Conservation (phyloP, 2,329 filamentous ascomycete species). For the Fusarium napiforme region DNA sequence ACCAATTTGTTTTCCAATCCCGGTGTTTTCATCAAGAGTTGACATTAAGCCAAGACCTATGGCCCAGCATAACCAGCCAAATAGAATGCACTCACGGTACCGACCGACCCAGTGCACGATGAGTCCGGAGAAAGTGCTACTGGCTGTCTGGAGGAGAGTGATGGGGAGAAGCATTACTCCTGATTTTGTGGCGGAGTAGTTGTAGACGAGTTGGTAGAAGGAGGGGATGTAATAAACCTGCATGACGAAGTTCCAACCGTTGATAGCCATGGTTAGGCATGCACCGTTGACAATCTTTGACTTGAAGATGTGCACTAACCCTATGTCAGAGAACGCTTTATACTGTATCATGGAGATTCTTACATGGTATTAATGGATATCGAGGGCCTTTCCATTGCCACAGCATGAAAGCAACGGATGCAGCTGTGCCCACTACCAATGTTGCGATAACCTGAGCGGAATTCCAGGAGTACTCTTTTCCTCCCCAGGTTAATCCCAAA, state of each 20-base stretch:
- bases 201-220: slow-evolving; percentile 59
- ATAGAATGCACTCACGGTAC: slow-evolving; percentile 64
- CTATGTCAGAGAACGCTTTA: not conserved
- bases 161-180: slow-evolving; percentile 56
- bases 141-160: slow-evolving; percentile 57
- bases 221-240: slow-evolving; percentile 62
- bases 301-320: slow-evolving; percentile 66
- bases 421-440: slow-evolving; percentile 59
- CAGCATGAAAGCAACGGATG: slow-evolving; percentile 61
- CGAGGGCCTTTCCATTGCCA: slow-evolving; percentile 64
- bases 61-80: slow-evolving; percentile 64
- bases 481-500: slow-evolving; percentile 68
- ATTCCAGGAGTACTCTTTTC: slow-evolving; percentile 66
- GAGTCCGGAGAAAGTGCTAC: slow-evolving; percentile 62
- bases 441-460: slow-evolving; percentile 65
- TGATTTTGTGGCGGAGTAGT: slow-evolving; percentile 55
- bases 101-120: slow-evolving; percentile 63
- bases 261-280: slow-evolving; percentile 67
- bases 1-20: slow-evolving; percentile 64
- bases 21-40: slow-evolving; percentile 59
- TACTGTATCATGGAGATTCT: too few relatives aligned
- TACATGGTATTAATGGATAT: slow-evolving; percentile 60
- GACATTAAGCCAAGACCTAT: slow-evolving; percentile 64
- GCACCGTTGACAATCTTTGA: slow-evolving; percentile 64
- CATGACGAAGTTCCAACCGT: slow-evolving; percentile 69